A percentile compares a stretch with the other conserved stretches of the same genome.
Conservation (phyloP, 2,329 filamentous ascomycete genomes). For the Colletotrichum tanaceti region DNA sequence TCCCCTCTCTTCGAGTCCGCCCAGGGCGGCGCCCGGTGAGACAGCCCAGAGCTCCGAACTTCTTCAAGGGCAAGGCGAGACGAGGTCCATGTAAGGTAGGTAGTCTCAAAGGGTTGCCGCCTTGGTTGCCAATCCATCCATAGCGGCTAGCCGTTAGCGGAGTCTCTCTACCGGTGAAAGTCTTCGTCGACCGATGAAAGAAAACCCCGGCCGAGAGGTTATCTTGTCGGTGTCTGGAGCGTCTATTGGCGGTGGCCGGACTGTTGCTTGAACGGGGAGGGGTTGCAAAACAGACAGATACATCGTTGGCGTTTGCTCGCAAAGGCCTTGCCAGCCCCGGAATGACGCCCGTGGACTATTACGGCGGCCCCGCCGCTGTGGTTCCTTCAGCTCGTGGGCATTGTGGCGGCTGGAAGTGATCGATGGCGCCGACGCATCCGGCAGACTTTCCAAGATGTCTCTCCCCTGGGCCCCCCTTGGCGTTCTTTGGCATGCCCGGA, state of each 20-base stretch:
- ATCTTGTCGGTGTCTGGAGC: too few relatives aligned
- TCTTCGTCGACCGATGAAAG: background rate
- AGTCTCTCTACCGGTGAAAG: background rate
- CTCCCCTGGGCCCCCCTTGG: too few relatives aligned
- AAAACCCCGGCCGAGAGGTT: background rate
- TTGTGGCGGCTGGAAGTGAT: background rate
- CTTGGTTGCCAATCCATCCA: too few relatives aligned
- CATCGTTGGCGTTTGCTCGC: background rate
- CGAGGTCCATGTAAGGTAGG: too few relatives aligned
- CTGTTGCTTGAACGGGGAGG: background rate
- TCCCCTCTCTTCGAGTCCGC: too few relatives aligned
- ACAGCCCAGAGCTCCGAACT: background rate
- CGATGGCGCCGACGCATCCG: conserved; percentile 27
- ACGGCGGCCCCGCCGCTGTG: background rate
- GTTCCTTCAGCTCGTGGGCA: background rate
- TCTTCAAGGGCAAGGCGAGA: too few relatives aligned
- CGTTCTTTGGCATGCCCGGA: background rate
- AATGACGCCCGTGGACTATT: background rate
- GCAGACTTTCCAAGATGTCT: background rate
- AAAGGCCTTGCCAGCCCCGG: background rate
- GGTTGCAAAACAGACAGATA: too few relatives aligned
- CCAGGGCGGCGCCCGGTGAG: background rate
- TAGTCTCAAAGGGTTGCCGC: background rate
- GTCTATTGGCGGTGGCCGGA: background rate
- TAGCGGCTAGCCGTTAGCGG: background rate